Base-by-base conservation (phyloP, 176 grass and related monocot genomes). In the Poa annua region DNA sequence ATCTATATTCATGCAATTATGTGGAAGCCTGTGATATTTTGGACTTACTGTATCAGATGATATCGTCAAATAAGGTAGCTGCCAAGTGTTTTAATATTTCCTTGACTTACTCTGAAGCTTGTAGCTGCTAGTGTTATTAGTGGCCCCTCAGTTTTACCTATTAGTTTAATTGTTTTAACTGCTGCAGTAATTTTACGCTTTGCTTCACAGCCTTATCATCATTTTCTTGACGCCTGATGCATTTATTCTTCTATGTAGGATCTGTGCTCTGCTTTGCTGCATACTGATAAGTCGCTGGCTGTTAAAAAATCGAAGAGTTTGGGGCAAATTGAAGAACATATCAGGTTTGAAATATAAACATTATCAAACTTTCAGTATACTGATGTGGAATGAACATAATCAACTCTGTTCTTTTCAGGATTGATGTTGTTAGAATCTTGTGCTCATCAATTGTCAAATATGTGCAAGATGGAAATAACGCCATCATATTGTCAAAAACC, bases 361-460 rank as follows among this genome's bases (percentile, higher is more conserved):
- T 64, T 64, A 3, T 64, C 25, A 16, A 16, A 88, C 12, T 41
- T 84, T 87, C 49, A 83, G 14, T 75, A 19, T 51, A 48, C 6
- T 72, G 26, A 71, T 33, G 63, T 80, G 33, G 70, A 83, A 65
- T 63, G 47, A 86, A 80, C 15, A 70, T 67, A 62, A 57, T 61
- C 19, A 59, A 44, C 73, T 68, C 83, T 79, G 10, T 60, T 41
- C 59, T 82, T 92, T 78, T 80, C 86, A 98, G 96, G 82, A 92
- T 98, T 88, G 96, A 98, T 81, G 13, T 93, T 71, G 89, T 81
- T 12, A 95, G 93, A 54, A 62, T 98, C 47, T 74, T 95, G 17
- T 98, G 92, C 85, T 85, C 86, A 42, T 91, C 93, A 19, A 82
- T 95, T 80, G 87, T 90, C 62, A 90, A 90, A 85, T 89, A 81